phyloP scores from a whole-genome alignment of 768 basidiomycete species.

The Dioszegia crocea region DNA sequence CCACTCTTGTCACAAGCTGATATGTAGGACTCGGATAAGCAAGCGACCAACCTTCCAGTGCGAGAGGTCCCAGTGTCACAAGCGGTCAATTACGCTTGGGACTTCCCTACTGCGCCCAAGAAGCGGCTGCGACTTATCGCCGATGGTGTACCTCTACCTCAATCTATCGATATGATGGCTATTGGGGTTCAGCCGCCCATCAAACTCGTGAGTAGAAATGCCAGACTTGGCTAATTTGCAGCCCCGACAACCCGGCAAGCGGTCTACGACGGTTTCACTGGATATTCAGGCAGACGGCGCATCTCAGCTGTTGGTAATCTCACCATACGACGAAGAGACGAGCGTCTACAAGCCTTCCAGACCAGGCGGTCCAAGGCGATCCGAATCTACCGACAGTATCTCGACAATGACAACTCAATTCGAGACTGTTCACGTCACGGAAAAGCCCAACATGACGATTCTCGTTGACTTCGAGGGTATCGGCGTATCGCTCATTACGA shows the following conservation, averaged over 20 bases:
- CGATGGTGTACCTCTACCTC: conserved; percentile 56
- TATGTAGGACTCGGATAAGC: conserved; percentile 28
- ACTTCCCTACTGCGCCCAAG: conserved; percentile 74
- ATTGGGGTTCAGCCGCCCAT: conserved; percentile 89
- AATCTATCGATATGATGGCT: conserved; percentile 84
- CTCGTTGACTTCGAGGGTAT: conserved; percentile 79
- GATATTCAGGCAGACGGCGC: conserved; percentile 87
- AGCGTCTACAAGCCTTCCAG: conserved; percentile 81
- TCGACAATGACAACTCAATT: conserved; percentile 68
- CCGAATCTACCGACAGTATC: conserved; percentile 51
- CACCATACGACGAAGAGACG: conserved; percentile 74
- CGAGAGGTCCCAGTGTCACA: conserved; percentile 57
- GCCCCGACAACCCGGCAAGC: conserved; percentile 48
- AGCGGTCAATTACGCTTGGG: conserved; percentile 79
- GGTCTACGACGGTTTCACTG: conserved; percentile 68
- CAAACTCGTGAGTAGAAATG: conserved; percentile 51
- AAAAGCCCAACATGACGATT: conserved; percentile 65
- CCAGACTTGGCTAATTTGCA: background rate
- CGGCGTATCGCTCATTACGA: conserved; percentile 86
- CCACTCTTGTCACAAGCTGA: background rate
- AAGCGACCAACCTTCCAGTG: conserved; percentile 51
- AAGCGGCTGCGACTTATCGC: conserved; percentile 70
- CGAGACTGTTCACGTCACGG: conserved; percentile 72
- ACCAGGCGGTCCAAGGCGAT: conserved; percentile 53
- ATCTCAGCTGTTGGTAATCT: conserved; percentile 78